A percentile compares a stretch with the other conserved stretches of the same genome.
These are phyloP conservation scores for Exophiala xenobiotica DNA, from an alignment of 2,329 filamentous ascomycete genomes.

Conservation along the genomic window DNA sequence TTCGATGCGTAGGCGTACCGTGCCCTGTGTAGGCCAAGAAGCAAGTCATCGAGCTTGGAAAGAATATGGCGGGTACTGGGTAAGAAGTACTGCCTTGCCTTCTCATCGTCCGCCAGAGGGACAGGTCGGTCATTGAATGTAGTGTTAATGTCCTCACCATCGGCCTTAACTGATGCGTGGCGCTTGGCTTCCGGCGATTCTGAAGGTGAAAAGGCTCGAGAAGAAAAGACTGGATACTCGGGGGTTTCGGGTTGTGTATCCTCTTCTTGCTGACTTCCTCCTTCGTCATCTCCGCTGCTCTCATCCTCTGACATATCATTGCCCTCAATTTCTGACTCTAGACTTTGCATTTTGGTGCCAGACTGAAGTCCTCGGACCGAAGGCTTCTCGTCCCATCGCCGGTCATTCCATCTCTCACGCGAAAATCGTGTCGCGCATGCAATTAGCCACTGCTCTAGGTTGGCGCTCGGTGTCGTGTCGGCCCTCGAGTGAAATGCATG, in stretches of 20 bases:
- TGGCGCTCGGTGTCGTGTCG: constrained; percentile 50
- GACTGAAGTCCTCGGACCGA: background rate
- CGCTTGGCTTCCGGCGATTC: constrained; percentile 1
- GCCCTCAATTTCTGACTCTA: constrained; percentile 3
- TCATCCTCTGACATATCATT: background rate
- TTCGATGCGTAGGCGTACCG: constrained; percentile 51
- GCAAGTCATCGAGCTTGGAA: constrained; percentile 65
- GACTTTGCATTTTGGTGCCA: background rate
- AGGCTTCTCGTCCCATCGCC: constrained; percentile 18
- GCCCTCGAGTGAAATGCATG: constrained; percentile 5
- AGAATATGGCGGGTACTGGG: constrained; percentile 72
- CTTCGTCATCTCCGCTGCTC: background rate
- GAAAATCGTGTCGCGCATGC: constrained; percentile 66
- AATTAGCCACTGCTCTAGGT: constrained; percentile 68
- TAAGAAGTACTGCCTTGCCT: constrained; percentile 62
- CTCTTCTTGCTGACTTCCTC: constrained; percentile 1
- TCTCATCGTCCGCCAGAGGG: constrained; percentile 69
- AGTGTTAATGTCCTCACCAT: constrained; percentile 21
- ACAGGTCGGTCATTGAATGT: constrained; percentile 44
- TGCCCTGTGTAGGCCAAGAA: constrained; percentile 68
- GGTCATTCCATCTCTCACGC: constrained; percentile 56
- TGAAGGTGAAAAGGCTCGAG: constrained; percentile 11
- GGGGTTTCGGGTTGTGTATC: background rate
- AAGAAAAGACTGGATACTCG: constrained; percentile 17
- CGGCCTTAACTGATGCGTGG: constrained; percentile 14